These are phyloP conservation scores for Colletotrichum sp. DNA, from an alignment of 2,329 filamentous ascomycete genomes.

Conservation along the genomic window DNA sequence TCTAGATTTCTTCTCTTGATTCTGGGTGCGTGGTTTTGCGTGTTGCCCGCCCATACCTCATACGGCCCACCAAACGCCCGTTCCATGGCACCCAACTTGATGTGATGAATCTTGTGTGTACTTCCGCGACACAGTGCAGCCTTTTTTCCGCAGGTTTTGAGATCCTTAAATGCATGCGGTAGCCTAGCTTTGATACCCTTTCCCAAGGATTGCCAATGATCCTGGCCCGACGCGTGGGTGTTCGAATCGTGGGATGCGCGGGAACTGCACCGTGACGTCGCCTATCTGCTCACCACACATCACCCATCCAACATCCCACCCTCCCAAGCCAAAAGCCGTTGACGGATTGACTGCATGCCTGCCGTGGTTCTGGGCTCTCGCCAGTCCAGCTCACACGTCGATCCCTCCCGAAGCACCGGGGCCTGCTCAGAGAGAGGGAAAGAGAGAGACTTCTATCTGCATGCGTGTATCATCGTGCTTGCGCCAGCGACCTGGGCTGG, in stretches of 20 bases:
- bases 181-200: not conserved
- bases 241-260: not conserved
- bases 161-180: not conserved
- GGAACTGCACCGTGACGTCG: conserved; percentile 19
- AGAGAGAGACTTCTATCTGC: not conserved
- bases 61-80: not conserved
- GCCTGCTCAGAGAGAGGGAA: not conserved
- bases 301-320: not conserved
- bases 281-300: conserved; percentile 4
- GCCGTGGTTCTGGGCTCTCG: not conserved
- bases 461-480: not conserved
- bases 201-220: not conserved
- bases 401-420: not conserved
- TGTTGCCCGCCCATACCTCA: not conserved
- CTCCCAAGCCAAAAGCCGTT: not conserved
- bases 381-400: not conserved
- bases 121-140: not conserved
- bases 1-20: not conserved
- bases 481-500: not conserved
- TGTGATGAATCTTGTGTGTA: not conserved
- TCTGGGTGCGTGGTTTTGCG: not conserved
- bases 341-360: not conserved
- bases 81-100: not conserved
- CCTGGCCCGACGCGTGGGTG: not conserved
- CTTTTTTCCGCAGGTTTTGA: not conserved